Conservation (phyloP, 2,329 filamentous ascomycete genomes). For the Talaromyces sp. region DNA sequence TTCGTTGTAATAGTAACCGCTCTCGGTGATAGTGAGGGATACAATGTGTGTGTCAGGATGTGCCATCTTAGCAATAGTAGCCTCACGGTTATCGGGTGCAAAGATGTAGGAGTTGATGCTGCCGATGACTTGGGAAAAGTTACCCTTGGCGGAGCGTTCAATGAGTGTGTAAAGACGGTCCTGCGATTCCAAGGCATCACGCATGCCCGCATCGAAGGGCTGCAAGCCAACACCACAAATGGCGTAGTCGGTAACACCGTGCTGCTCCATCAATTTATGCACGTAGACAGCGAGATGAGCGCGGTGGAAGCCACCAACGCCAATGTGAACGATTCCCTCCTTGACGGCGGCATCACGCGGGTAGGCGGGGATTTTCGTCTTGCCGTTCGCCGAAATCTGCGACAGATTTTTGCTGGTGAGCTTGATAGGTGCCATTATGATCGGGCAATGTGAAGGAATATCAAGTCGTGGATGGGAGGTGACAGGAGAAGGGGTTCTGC, state of each 20-base stretch:
- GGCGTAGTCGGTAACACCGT: constrained; percentile 43
- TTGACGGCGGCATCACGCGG: constrained; percentile 42
- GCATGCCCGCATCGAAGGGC: constrained; percentile 49
- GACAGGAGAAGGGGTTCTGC: neutral
- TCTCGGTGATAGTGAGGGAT: constrained; percentile 54
- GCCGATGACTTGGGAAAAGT: constrained; percentile 45
- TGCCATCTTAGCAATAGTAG: constrained; percentile 53
- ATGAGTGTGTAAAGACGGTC: constrained; percentile 53
- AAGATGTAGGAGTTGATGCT: constrained; percentile 53
- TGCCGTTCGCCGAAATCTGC: constrained; percentile 28
- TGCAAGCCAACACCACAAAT: constrained; percentile 52
- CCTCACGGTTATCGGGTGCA: constrained; percentile 49
- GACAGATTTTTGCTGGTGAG: constrained; percentile 37
- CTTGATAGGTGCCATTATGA: constrained; percentile 32
- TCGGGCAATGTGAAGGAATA: constrained; percentile 15
- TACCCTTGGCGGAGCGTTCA: constrained; percentile 51
- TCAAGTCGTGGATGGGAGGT: neutral
- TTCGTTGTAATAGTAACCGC: constrained; percentile 56
- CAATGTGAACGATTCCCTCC: constrained; percentile 53
- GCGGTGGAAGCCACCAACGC: constrained; percentile 53
- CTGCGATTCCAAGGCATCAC: constrained; percentile 46
- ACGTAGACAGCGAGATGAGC: constrained; percentile 52
- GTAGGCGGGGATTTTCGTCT: constrained; percentile 34
- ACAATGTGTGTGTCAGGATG: constrained; percentile 52
- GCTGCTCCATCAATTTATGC: constrained; percentile 46